Base-by-base conservation (phyloP, 345 rosid genomes). In the Gossypium bickii region DNA sequence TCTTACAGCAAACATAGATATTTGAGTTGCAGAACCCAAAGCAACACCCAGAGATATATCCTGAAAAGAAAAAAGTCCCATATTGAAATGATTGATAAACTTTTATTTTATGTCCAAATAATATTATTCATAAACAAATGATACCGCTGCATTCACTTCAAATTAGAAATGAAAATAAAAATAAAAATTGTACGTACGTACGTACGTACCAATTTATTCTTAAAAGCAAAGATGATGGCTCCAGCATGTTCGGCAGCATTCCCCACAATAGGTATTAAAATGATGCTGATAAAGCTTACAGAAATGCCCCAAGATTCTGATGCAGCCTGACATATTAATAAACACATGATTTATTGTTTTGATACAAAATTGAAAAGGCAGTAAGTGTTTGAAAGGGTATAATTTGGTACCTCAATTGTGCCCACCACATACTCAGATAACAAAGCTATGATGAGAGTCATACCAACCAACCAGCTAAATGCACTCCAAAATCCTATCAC, bases 211-310 rank as follows among this genome's bases (percentile, higher is more conserved):
- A 93, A 78, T 74, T 93, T 94, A 88, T 94, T 92, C 75, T 91
- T 93, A 80, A 81, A 89, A 67, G 96, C 98, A 51, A 94, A 94
- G 22, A 92, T 92, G 81, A 92, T 79, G 2, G 98, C 89, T 59
- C 98, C 98, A 38, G 98, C 97, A 75, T 94, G 98, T 67, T 94
- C 97, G 7, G 97, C 98, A n/a, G 98, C 98, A 80, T 94, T 94
- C 45, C 98, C 98, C 63, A 92, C 96, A 10, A 94, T 92, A 2
- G 98, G 98, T 41, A 94, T 84, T 83, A 94, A 64, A 57, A 94
- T 94, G 38, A 90, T 90, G 85, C 97, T 88, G 82, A 92, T 90
- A 70, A 94, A 94, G 81, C 87, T 89, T 6, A 94, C 84, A 16
- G 98, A 87, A 75, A 94, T 87, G 12, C 98, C 96, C 98, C 97